A percentile compares a stretch with the other conserved stretches of the same genome.
Evolutionary conservation across 768 basidiomycete species (phyloP).

Genomic region (Tulasnella sp.): DNA sequence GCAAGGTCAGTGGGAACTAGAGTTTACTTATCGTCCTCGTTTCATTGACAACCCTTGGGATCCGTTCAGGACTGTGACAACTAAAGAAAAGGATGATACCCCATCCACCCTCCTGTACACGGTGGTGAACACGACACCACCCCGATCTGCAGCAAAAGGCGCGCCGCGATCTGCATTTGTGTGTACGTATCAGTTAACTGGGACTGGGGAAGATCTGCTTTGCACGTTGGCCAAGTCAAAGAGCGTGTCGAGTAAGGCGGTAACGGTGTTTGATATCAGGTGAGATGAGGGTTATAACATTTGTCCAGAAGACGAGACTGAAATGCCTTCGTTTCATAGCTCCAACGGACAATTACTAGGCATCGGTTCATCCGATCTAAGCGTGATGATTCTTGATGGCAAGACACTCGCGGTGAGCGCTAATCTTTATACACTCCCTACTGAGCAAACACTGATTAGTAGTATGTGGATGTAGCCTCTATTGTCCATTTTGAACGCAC

Average conservation of each 20-base stretch:
- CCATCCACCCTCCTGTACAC: slow-evolving; percentile 50
- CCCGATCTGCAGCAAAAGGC: slow-evolving; percentile 44
- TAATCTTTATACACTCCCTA: slow-evolving; percentile 10
- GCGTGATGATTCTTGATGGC: slow-evolving; percentile 75
- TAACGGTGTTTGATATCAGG: slow-evolving; percentile 89
- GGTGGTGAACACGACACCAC: slow-evolving; percentile 55
- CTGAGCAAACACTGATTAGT: not conserved
- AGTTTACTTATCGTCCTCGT: not conserved
- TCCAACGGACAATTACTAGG: slow-evolving; percentile 72
- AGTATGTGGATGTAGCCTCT: slow-evolving; percentile 49
- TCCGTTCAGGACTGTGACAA: not conserved
- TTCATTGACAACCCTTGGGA: not conserved
- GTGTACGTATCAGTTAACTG: slow-evolving; percentile 22
- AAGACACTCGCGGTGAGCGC: slow-evolving; percentile 57
- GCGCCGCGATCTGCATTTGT: slow-evolving; percentile 51
- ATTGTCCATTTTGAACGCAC: slow-evolving; percentile 80
- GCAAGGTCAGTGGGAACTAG: slow-evolving; percentile 35
- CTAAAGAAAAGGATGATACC: not conserved
- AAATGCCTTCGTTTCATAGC: slow-evolving; percentile 32
- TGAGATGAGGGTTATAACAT: slow-evolving; percentile 27
- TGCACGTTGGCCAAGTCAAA: slow-evolving; percentile 59
- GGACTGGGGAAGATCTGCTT: slow-evolving; percentile 31
- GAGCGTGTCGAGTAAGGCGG: slow-evolving; percentile 65
- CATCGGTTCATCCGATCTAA: slow-evolving; percentile 78
- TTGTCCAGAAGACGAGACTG: too few relatives aligned